Conservation (phyloP, 371 early-diverging fungal species). For the Coemansia sp. region DNA sequence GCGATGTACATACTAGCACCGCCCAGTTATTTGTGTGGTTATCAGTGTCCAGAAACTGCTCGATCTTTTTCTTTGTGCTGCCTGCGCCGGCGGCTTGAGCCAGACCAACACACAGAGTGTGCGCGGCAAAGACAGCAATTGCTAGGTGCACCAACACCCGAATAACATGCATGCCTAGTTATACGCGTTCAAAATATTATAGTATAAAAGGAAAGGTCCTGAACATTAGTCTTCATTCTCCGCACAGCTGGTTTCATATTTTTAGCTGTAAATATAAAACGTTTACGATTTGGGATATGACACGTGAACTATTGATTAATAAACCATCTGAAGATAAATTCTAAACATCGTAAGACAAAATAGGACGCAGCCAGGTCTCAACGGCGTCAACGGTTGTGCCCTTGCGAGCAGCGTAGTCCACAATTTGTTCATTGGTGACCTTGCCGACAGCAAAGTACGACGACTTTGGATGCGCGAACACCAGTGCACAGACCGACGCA, state of each 20-base stretch:
- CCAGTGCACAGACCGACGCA: slow-evolving; percentile 77
- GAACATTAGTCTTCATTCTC: neutral
- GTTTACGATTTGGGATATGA: neutral
- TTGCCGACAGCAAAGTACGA: slow-evolving; percentile 94
- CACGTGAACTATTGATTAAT: neutral
- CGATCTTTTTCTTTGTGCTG: neutral
- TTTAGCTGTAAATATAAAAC: neutral
- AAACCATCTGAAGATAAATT: no score
- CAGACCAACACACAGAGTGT: neutral
- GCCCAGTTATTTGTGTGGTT: slow-evolving; percentile 97
- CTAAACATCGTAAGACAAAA: slow-evolving; percentile 71
- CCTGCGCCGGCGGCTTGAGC: neutral
- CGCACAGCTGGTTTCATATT: neutral
- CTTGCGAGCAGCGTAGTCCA: slow-evolving; percentile 78
- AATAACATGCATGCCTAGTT: slow-evolving; percentile 2
- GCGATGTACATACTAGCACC: slow-evolving; percentile 92
- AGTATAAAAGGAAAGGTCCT: no score
- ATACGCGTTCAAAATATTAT: no score
- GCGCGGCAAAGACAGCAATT: neutral
- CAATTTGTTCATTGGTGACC: slow-evolving; percentile 81
- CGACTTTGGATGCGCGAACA: slow-evolving; percentile 72
- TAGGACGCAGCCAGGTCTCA: slow-evolving; percentile 84
- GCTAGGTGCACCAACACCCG: slow-evolving; percentile 7
- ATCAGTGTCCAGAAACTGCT: slow-evolving; percentile 56
- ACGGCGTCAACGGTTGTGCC: slow-evolving; percentile 64